Evolutionary conservation across 2,329 filamentous ascomycete genomes (phyloP).

Genomic region (Aspergillus quadrilineatus): DNA sequence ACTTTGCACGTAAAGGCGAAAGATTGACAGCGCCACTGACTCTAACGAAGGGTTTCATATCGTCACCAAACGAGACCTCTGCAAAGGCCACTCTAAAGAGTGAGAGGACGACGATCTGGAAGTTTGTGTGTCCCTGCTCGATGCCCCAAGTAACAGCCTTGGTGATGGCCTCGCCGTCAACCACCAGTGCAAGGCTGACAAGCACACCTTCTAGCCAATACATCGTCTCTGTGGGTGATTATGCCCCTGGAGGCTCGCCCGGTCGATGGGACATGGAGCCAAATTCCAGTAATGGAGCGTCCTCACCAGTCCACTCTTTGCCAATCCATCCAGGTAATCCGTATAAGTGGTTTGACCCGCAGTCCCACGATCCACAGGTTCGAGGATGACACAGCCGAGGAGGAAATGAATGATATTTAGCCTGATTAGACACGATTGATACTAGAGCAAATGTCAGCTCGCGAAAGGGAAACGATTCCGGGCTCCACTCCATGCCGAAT

Average conservation of each 20-base stretch:
- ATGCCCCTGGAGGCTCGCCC: conserved; percentile 11
- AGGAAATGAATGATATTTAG: conserved; percentile 4
- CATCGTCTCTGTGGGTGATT: conserved; percentile 9
- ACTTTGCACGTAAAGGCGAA: background rate
- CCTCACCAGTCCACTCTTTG: background rate
- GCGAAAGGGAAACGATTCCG: conserved; percentile 13
- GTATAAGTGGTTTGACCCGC: background rate
- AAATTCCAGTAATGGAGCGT: conserved; percentile 12
- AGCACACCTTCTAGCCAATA: conserved; percentile 12
- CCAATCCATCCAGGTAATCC: conserved; percentile 2
- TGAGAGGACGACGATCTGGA: conserved; percentile 8
- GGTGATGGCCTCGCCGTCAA: conserved; percentile 8
- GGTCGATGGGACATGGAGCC: conserved; percentile 10
- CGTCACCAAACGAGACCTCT: too few species aligned
- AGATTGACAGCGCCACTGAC: too few species aligned
- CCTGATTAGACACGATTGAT: conserved; percentile 10
- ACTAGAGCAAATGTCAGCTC: conserved; percentile 12
- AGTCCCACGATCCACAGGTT: too few species aligned
- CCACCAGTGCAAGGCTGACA: conserved; percentile 11
- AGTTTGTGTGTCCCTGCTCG: conserved; percentile 1
- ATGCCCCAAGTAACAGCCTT: conserved; percentile 10
- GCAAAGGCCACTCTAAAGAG: too few species aligned
- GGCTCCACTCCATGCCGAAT: conserved; percentile 11
- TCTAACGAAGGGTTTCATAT: too few species aligned
- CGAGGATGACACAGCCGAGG: too few species aligned